Percentiles rank a stretch among this genome's conserved stretches.
phyloP scores from a whole-genome alignment of 148 eudicot genomes.

The Hydrangea macrophylla region DNA sequence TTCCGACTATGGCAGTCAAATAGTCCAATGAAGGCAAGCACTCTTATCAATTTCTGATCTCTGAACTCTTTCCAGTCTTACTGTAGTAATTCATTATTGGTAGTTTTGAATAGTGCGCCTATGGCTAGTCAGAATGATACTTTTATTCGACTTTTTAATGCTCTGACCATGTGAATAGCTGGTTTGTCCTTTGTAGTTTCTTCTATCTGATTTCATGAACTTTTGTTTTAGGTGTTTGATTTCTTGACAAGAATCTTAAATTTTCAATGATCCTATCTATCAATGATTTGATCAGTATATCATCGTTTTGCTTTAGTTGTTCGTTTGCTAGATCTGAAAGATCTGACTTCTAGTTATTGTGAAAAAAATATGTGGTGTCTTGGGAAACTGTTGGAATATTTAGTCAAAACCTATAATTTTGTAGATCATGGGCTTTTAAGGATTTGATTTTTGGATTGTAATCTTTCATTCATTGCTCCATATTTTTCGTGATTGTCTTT shows the following conservation, averaged over 20 bases:
- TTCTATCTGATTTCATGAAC: background rate
- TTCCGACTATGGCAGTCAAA: conserved; percentile 86
- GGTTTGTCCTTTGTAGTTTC: background rate
- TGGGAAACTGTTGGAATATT: background rate
- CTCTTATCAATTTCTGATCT: background rate
- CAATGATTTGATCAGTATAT: background rate
- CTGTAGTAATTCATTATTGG: background rate
- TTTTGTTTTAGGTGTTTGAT: background rate
- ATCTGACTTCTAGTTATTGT: background rate
- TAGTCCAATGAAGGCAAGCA: conserved; percentile 51
- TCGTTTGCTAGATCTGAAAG: background rate
- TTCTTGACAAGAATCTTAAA: background rate
- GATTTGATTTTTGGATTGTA: too few species aligned
- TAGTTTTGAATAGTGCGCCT: background rate
- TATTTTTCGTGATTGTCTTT: too few species aligned
- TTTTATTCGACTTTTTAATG: background rate
- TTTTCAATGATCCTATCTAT: background rate
- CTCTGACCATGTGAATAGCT: background rate
- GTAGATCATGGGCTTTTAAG: too few species aligned
- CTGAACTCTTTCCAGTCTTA: background rate
- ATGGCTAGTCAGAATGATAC: background rate
- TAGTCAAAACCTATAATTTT: too few species aligned
- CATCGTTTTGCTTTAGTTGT: background rate
- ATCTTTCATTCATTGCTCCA: too few species aligned
- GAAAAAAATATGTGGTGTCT: background rate